Base-by-base conservation (phyloP, 208 protist species). In the Porcisia hertigi region DNA sequence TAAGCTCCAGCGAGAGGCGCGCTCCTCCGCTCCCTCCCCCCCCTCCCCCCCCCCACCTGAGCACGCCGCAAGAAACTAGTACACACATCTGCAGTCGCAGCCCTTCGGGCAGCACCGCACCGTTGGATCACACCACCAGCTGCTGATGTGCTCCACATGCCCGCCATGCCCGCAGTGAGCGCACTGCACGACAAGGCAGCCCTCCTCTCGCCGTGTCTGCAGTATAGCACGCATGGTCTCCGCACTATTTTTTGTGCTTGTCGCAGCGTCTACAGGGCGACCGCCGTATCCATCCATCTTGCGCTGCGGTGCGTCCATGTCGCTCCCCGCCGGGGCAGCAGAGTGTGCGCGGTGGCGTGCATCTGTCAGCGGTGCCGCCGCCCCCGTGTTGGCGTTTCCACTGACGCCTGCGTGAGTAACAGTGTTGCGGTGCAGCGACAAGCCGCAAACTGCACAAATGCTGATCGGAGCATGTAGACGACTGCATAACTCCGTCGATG, bases 81-180 rank as follows among this genome's bases (percentile, higher is more conserved):
- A 95, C 18, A 88, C 73, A 57, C 91, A 95, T 36, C 78, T 52
- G 79, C 91, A 95, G 52, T 84, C 85, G 71, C 91, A 95, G 8
- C 91, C 91, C 67, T 86, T 90, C 0, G 92, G 92, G 70, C 92
- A 96, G 69, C 83, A 86, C 45, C 64, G 69, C 65, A 94, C 88
- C 25, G 63, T 87, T 20, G 80, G 69, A 55, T 90, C 80, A n/a
- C 79, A 71, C 89, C 92, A 96, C 92, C 92, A 94, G 55, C 71
- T 86, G 66, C 80, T 77, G 49, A 96, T 88, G 71, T 96, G 92
- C 55, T 87, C 84, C 39, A 91, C 85, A 47, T 96, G 92, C 1
- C 92, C 92, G 39, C 92, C 92, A 71, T 96, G 92, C 2, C 92
- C 92, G 73, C 92, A 96, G 43, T 79, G 83, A 18, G 82, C 73